These are phyloP conservation scores for Agarophyton chilense DNA, from an alignment of 23 red algal genomes.

Conservation along the genomic window DNA sequence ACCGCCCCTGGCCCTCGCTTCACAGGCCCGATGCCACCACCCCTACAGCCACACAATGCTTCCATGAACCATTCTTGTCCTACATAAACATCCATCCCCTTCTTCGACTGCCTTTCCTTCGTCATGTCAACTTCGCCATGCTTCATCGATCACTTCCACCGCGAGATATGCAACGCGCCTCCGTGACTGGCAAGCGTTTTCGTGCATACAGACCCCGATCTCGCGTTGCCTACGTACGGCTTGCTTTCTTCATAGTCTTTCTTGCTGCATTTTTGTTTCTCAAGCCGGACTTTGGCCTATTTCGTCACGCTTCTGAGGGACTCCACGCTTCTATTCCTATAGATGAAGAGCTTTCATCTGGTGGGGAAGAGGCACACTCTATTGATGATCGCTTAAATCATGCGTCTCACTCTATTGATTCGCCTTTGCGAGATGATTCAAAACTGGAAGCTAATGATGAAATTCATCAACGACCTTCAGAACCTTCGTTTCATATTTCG, in stretches of 20 bases:
- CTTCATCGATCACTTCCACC: not conserved
- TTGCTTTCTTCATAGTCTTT: not conserved
- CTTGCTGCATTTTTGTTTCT: not conserved
- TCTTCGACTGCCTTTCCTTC: not conserved
- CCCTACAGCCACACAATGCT: not conserved
- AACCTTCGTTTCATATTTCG: not conserved
- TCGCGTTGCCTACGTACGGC: not conserved
- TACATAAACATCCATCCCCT: not conserved
- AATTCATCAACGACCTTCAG: not conserved
- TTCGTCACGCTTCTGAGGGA: not conserved
- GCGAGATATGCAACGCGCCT: not conserved
- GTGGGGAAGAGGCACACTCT: not conserved
- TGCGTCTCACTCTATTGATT: not conserved
- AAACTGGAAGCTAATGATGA: not conserved
- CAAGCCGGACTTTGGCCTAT: not conserved
- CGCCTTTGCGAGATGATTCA: not conserved
- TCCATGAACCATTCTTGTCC: not conserved
- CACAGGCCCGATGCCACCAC: not conserved
- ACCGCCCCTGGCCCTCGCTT: not conserved
- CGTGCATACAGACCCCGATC: not conserved
- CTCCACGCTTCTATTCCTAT: not conserved
- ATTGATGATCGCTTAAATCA: not conserved
- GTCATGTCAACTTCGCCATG: not conserved
- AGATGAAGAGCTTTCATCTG: not conserved
- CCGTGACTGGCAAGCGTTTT: constrained; percentile 27